Evolutionary conservation across 1,284 basidiomycete species (phyloP), one percentile per base, ranked within the genome.

Genomic region (Thecaphora frezii): DNA sequence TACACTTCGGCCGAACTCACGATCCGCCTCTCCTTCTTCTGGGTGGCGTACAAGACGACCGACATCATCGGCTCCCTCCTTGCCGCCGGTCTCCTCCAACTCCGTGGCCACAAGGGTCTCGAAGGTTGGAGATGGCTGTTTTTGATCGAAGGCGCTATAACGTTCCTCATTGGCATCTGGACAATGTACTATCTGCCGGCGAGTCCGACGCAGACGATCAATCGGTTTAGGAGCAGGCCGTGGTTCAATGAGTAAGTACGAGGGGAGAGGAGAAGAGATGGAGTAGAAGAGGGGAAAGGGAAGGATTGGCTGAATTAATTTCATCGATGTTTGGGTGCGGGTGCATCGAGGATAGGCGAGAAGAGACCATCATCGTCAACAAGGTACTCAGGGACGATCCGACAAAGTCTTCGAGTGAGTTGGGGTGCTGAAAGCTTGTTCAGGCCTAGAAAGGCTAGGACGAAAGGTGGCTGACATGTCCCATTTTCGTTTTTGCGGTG

Each of bases 211-310:
- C 49, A 58, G 30, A 69, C 71, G 1, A 45, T 26, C 8, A 53
- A 58, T 9, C 21, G 9, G 23, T 22, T 43, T 21, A 10, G 7
- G 5, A 8, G 22, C 10, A 73, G 78, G 14, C 87, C 87, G 0
- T 89, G 88, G 87, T 89, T 89, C 76, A 85, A 81, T 5, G 83
- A 68, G 48, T n/a, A n/a, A n/a, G n/a, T n/a, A n/a, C n/a, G n/a
- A n/a, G n/a, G n/a, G n/a, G n/a, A n/a, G n/a, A n/a, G n/a, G n/a
- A n/a, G n/a, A n/a, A n/a, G n/a, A n/a, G n/a, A n/a, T n/a, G n/a
- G n/a, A n/a, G n/a, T n/a, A n/a, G n/a, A n/a, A n/a, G n/a, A n/a
- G n/a, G n/a, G n/a, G n/a, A n/a, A n/a, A n/a, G n/a, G n/a, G n/a
- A n/a, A n/a, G n/a, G n/a, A n/a, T n/a, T n/a, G n/a, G n/a, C n/a